Evolutionary conservation across 2,329 filamentous ascomycete species (phyloP).

Genomic region (Chrysoporthe puriensis): DNA sequence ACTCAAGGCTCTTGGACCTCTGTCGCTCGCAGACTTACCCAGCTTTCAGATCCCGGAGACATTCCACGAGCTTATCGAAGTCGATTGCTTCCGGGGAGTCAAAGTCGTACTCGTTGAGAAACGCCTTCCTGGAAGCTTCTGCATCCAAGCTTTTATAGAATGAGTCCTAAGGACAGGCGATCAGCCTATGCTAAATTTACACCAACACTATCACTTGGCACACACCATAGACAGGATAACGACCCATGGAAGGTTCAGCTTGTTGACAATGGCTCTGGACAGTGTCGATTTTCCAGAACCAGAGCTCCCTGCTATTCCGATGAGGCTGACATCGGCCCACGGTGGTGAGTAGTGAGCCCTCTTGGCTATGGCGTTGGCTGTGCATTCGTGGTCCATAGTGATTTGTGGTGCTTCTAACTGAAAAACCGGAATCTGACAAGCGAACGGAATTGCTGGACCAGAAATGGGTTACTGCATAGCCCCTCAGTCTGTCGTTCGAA

Average conservation of each 20-base stretch:
- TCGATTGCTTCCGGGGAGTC: conserved; percentile 93
- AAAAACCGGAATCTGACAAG: neutral
- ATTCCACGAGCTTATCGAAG: conserved; percentile 84
- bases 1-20: neutral
- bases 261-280: conserved; percentile 86
- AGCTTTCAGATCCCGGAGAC: conserved; percentile 81
- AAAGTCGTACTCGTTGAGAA: conserved; percentile 93
- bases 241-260: conserved; percentile 94
- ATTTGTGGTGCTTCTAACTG: conserved; percentile 1
- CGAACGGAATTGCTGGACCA: neutral
- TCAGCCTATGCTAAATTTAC: conserved; percentile 5
- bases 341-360: conserved; percentile 85
- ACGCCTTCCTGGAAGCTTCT: conserved; percentile 79
- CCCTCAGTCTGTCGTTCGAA: neutral
- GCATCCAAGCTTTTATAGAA: conserved; percentile 90
- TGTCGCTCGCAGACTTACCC: conserved; percentile 65
- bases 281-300: conserved; percentile 94
- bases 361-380: conserved; percentile 52
- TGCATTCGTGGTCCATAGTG: conserved; percentile 30
- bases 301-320: conserved; percentile 92
- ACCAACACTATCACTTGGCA: conserved; percentile 22
- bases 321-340: conserved; percentile 96
- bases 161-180: conserved; percentile 69
- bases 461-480: neutral
- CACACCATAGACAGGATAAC: conserved; percentile 94